Conservation (phyloP, 2,329 filamentous ascomycete species). For the Pseudocercospora musae region DNA sequence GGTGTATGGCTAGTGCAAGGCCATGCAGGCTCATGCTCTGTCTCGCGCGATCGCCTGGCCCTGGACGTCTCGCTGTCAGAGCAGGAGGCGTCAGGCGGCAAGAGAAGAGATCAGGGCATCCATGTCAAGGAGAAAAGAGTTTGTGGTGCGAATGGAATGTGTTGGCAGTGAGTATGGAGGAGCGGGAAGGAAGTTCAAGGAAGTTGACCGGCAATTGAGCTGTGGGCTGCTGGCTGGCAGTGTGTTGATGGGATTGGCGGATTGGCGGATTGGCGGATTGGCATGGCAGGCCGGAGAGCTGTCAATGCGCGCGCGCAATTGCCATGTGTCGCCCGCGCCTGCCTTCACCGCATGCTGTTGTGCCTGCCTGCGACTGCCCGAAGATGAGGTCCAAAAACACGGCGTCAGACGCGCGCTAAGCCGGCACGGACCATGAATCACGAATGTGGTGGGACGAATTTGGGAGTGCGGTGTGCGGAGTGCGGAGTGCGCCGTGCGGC, state of each 20-base stretch:
- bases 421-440: background rate
- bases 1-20: slow-evolving; percentile 25
- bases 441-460: background rate
- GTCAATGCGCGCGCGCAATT: slow-evolving; percentile 14
- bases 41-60: slow-evolving; percentile 1
- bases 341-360: slow-evolving; percentile 9
- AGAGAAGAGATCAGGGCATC: slow-evolving; percentile 19
- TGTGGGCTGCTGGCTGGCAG: too few relatives aligned
- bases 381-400: slow-evolving; percentile 1
- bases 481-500: too few relatives aligned
- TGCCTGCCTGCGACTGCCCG: background rate
- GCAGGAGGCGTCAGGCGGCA: slow-evolving; percentile 5
- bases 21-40: slow-evolving; percentile 17
- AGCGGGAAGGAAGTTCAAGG: slow-evolving; percentile 5
- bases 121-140: slow-evolving; percentile 17
- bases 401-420: background rate
- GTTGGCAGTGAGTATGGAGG: slow-evolving; percentile 14
- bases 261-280: too few relatives aligned
- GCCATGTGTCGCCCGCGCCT: slow-evolving; percentile 11
- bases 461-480: too few relatives aligned
- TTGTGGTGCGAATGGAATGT: slow-evolving; percentile 17
- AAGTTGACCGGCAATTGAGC: too few relatives aligned
- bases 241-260: too few relatives aligned
- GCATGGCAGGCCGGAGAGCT: slow-evolving; percentile 11
- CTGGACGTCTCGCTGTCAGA: slow-evolving; percentile 11